Base-by-base conservation (phyloP, 371 early-diverging fungal species). In the Nematocida minor region DNA sequence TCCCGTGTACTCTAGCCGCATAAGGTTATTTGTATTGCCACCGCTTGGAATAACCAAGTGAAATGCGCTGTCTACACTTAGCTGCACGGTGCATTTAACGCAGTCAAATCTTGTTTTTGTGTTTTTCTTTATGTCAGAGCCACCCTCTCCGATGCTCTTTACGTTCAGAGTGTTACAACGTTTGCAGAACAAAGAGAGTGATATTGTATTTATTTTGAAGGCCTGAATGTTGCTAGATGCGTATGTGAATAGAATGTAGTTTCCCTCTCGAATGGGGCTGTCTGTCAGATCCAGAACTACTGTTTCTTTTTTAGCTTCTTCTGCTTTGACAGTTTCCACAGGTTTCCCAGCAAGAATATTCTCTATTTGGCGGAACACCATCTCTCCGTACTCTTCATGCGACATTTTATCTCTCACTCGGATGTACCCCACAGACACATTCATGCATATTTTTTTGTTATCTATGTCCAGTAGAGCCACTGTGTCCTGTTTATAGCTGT, bases 311-410 rank as follows among this genome's bases (percentile, higher is more conserved):
- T 57, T 18, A 4, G 11, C 20, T 66, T 4, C n/a, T 14, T 54
- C 44, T 18, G 62, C 80, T 69, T 51, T 55, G 36, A 41, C 71
- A 67, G 38, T 79, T 77, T 38, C 44, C 7, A 66, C 63, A 16
- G 57, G 9, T 32, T 46, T 48, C 1, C 62, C 55, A 4, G 38
- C 36, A 1, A 63, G 67, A 31, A 66, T 0, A n/a, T 49, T 53
- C 60, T 83, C 80, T 51, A 82, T 49, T 69, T 80, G 57, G 71
- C 71, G 16, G n/a, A 66, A 31, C 51, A 81, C 62, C 63, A 82
- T 31, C 22, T 64, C 6, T 66, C 55, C 20, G 80, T 54, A 68
- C 70, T 79, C 53, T 42, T 49, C 36, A 79, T 82, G 34, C 69
- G 38, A 34, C 74, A 74, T 22, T 46, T 6, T 25, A 67, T 66